Base-by-base conservation (phyloP, 108 stramenopile species). In the Fragilaria radians region DNA sequence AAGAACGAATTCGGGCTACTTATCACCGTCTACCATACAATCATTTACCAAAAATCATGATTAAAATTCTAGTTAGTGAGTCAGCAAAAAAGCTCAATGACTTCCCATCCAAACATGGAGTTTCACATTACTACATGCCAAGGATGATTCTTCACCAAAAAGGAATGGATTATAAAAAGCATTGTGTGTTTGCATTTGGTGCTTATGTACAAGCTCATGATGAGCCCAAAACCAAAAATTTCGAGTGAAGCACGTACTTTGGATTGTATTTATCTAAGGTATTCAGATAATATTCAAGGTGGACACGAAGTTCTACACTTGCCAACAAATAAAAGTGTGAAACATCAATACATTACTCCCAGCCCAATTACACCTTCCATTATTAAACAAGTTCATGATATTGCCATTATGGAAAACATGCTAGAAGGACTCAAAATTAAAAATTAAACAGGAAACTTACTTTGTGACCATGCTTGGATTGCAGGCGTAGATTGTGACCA, bases 101-200 rank as follows among this genome's bases (percentile, higher is more conserved):
- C 28, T 70, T 80, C 3, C 74, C 71, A 7, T 21, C 36, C 2
- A 53, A 50, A 22, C 11, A 60, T 22, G 80, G 75, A 0, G 42
- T 77, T 7, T 81, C 75, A n/a, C 7, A 28, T 11, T 30, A 17
- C 31, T 55, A 56, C 14, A 73, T 71, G 33, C 79, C 68, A 14
- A 5, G 26, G 7, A 22, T 34, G 18, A 58, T 79, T 42, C 42
- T 42, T 11, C 11, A 42, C 14, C 42, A 7, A 42, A 42, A 42
- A 11, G 42, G 42, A 7, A 7, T 7, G 42, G 14, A 42, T 42
- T 14, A 14, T 7, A 42, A n/a, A n/a, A n/a, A n/a, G n/a, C n/a
- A n/a, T n/a, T n/a, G n/a, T n/a, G n/a, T n/a, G n/a, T n/a, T n/a
- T n/a, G n/a, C n/a, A n/a, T n/a, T n/a, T n/a, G 77, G 77, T 0